Base-by-base conservation (phyloP, 495 filamentous ascomycete species). In the Penicillium alfredii region DNA sequence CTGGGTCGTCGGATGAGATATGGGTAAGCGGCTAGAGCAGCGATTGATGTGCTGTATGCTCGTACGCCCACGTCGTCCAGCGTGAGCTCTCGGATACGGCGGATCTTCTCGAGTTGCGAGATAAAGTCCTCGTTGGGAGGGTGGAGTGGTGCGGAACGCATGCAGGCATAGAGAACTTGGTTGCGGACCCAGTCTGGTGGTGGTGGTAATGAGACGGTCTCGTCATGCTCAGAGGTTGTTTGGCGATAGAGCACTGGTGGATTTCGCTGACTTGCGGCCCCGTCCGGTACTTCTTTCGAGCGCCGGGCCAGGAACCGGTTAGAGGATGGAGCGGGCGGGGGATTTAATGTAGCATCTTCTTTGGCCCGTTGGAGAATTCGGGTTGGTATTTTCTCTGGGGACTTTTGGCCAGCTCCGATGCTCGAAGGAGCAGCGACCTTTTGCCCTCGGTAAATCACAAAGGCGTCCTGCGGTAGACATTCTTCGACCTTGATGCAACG, bases 21-120 rank as follows among this genome's bases (percentile, higher is more conserved):
- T 0, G 92, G 89, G 49, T 96, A 97, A 8, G 92, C 86, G 9
- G 82, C 77, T 1, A 98, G 47, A 1, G 83, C 60, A 8, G 92
- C 87, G 37, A 98, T 95, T 30, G 79, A 80, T 4, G 81, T 87
- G 35, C 83, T 87, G 54, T 97, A 97, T 0, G 89, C 88, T n/a
- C 86, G 74, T 0, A 88, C 77, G 8, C 87, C 87, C 31, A 93
- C 81, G 15, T 83, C 69, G 44, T 94, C 86, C 3, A 75, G 74
- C 0, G 69, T 77, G 6, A 97, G 66, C 6, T 74, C 67, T 16
- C 90, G 74, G 1, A 84, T 73, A 2, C 74, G 72, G 10, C 78
- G 74, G 44, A 98, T 86, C 23, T 83, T 84, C 40, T 81, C 64
- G 1, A 98, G 71, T 41, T 86, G 71, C 1, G 70, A 49, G 29